Evolutionary conservation across 1,284 basidiomycete species (phyloP), one percentile per base, ranked within the genome.

Genomic region (Golubevia pallescens): DNA sequence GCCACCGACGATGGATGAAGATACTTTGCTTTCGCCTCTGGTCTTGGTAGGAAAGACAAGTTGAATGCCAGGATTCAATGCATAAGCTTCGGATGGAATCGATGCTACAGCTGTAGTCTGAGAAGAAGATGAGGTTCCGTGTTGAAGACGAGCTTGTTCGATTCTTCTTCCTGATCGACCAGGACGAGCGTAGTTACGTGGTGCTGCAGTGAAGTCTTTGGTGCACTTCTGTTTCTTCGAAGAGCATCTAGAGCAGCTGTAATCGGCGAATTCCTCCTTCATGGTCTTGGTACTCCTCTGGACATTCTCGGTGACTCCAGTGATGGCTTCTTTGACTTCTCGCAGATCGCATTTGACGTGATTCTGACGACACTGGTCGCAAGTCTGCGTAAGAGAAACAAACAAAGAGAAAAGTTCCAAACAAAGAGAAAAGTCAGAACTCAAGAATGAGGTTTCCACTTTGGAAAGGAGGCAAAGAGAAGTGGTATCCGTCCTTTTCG

Each of bases 151-250:
- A 1, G 80, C 80, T 54, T 82, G 74, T 65, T 84, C 81, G 60
- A 84, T 84, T 10, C 81, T 70, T 63, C 78, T 81, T 3, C 81
- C 81, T 1, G 79, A 79, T 4, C 81, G 72, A 55, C 77, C 75
- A 3, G 81, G 81, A 21, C 81, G 71, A 0, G 79, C 78, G 53
- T 75, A 77, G 19, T 74, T 63, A 13, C 76, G 73, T 2, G 77
- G 75, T 16, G 78, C 73, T 3, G 79, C 70, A 1, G 71, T 67
- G 60, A 71, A 63, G 32, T 70, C 80, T 64, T 81, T 79, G 58
- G 70, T 74, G 61, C 80, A 83, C 13, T 66, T 69, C 73, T 51
- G 74, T 74, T 23, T 80, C 69, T 16, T 69, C 65, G 60, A 79
- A 83, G 1, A 78, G 74, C 16, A 77, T 64, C 58, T 77, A 81